phyloP scores from a whole-genome alignment of 2,329 filamentous ascomycete species.

The Ampelomyces quisqualis region DNA sequence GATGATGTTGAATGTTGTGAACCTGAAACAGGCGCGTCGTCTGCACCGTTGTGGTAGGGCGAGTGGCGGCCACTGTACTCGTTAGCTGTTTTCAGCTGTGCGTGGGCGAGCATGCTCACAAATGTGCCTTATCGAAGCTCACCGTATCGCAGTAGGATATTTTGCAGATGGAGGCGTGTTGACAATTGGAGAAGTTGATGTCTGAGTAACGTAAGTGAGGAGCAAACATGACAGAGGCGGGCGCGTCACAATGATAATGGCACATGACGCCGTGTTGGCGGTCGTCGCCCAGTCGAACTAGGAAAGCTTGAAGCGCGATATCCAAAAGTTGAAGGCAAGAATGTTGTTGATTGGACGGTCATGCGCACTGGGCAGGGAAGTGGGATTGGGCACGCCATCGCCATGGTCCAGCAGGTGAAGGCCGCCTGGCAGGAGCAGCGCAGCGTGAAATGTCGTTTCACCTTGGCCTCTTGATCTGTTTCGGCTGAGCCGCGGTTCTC shows the following conservation, averaged over 20 bases:
- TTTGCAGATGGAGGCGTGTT: conserved; percentile 34
- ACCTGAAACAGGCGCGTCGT: conserved; percentile 8
- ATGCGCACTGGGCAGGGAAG: conserved; percentile 11
- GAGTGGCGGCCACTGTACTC: conserved; percentile 19
- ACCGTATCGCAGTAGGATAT: conserved; percentile 37
- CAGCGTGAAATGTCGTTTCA: too few relatives aligned
- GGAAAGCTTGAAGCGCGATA: conserved; percentile 3
- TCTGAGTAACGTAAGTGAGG: conserved; percentile 7
- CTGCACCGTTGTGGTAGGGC: conserved; percentile 12
- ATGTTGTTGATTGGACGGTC: not conserved
- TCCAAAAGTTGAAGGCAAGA: conserved; percentile 1
- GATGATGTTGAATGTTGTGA: conserved; percentile 12
- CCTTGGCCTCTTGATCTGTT: too few relatives aligned
- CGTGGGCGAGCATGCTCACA: too few relatives aligned
- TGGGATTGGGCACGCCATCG: too few relatives aligned
- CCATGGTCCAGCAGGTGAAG: conserved; percentile 6
- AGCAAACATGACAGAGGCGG: not conserved
- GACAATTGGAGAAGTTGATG: conserved; percentile 36
- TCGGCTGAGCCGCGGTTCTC: too few relatives aligned
- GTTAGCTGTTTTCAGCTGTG: too few relatives aligned
- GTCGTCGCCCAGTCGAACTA: conserved; percentile 1
- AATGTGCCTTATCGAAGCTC: too few relatives aligned
- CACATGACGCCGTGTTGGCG: conserved; percentile 34
- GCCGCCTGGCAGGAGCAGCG: too few relatives aligned
- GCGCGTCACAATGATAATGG: conserved; percentile 23